These are phyloP conservation scores for Mrakia frigida DNA, from an alignment of 768 basidiomycete genomes.

Conservation along the genomic window DNA sequence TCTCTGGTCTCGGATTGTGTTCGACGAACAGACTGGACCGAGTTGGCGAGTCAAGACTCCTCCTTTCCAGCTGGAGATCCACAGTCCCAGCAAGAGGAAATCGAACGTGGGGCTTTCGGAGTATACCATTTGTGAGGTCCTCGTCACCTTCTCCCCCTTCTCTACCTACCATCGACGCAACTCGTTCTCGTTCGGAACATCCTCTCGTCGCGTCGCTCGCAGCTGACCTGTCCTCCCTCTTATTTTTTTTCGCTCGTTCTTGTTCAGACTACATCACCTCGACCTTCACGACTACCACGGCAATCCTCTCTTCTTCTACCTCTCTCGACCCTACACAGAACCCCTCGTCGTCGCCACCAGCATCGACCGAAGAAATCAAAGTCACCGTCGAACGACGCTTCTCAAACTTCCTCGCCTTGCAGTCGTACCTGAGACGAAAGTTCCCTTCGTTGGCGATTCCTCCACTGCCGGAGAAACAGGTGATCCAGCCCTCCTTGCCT, in stretches of 20 bases:
- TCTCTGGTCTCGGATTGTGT: too few relatives aligned
- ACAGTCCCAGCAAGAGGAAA: constrained; percentile 70
- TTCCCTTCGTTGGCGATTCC: constrained; percentile 74
- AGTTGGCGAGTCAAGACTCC: constrained; percentile 70
- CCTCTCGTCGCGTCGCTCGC: background rate
- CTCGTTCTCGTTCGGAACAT: too few relatives aligned
- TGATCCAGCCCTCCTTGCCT: background rate
- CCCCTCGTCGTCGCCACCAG: background rate
- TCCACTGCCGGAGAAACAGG: constrained; percentile 74
- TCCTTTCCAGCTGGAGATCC: constrained; percentile 66
- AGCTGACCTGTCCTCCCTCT: background rate
- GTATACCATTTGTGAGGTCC: constrained; percentile 56
- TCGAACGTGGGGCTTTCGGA: constrained; percentile 59
- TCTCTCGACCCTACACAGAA: constrained; percentile 36
- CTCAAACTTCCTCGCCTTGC: constrained; percentile 75
- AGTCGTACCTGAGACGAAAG: constrained; percentile 61
- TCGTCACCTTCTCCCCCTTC: background rate
- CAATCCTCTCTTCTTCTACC: background rate
- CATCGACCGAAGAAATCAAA: background rate
- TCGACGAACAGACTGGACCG: constrained; percentile 41
- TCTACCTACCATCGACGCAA: background rate
- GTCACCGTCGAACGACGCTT: constrained; percentile 64
- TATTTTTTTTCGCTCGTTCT: background rate
- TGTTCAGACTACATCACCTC: constrained; percentile 61
- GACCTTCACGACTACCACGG: constrained; percentile 47